Evolutionary conservation across 169 alveolate genomes (phyloP).

Genomic region (Perkinsus chesapeaki): DNA sequence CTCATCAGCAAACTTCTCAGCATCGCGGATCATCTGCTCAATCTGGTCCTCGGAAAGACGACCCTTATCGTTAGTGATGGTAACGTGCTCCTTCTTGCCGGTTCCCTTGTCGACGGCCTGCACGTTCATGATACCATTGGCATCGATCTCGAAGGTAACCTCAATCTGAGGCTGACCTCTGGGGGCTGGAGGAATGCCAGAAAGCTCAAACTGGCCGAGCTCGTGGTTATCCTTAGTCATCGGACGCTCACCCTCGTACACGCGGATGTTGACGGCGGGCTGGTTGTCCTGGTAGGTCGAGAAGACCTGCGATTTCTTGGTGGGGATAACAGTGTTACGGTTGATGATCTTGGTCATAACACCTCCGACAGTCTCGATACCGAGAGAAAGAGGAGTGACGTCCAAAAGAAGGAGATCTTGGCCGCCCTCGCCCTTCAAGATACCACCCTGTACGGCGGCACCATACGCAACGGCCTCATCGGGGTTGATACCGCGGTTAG

Average conservation of each 20-base stretch:
- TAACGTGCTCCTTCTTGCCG: slow-evolving; percentile 82
- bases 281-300: slow-evolving; percentile 90
- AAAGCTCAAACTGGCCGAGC: slow-evolving; percentile 89
- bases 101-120: slow-evolving; percentile 91
- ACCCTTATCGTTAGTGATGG: slow-evolving; percentile 89
- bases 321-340: slow-evolving; percentile 89
- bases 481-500: slow-evolving; percentile 84
- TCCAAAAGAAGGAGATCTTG: slow-evolving; percentile 81
- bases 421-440: slow-evolving; percentile 78
- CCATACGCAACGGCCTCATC: slow-evolving; percentile 92
- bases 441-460: slow-evolving; percentile 90
- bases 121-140: slow-evolving; percentile 86
- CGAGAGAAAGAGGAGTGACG: slow-evolving; percentile 88
- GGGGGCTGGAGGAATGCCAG: slow-evolving; percentile 90
- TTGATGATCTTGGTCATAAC: slow-evolving; percentile 88
- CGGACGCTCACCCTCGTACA: slow-evolving; percentile 95
- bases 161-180: slow-evolving; percentile 91
- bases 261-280: slow-evolving; percentile 87
- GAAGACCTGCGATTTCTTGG: slow-evolving; percentile 88
- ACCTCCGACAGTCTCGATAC: slow-evolving; percentile 94
- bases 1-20: slow-evolving; percentile 87
- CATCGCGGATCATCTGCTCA: slow-evolving; percentile 85
- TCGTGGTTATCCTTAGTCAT: slow-evolving; percentile 88
- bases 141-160: slow-evolving; percentile 87
- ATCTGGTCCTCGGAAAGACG: slow-evolving; percentile 86